Conservation (phyloP, 176 grass and related monocot genomes). For the Puccinellia tenuiflora region DNA sequence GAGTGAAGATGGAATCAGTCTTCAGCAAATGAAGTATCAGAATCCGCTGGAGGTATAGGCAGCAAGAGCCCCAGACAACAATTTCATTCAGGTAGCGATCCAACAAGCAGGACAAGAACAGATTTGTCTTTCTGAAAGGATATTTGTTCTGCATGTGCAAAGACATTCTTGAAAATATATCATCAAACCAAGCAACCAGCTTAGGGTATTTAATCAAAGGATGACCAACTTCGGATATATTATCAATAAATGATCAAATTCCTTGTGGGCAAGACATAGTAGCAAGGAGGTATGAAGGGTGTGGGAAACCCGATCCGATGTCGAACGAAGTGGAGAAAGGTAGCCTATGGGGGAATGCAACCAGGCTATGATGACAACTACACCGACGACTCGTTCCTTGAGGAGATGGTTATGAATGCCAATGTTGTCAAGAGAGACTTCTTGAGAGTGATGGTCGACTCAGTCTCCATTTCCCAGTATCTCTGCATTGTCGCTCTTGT, state of each 20-base stretch:
- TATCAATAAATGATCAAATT: not conserved
- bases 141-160: not conserved
- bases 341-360: constrained; percentile 86
- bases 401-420: constrained; percentile 98
- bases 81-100: not conserved
- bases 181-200: not conserved
- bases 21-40: not conserved
- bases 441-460: constrained; percentile 64
- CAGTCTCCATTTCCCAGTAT: constrained; percentile 85
- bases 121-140: not conserved
- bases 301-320: constrained; percentile 19
- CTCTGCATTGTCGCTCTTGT: constrained; percentile 80
- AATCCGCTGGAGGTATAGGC: not conserved
- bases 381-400: constrained; percentile 70
- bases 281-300: constrained; percentile 33
- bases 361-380: constrained; percentile 73
- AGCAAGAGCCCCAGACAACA: not conserved
- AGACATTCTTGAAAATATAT: not conserved
- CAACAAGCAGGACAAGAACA: not conserved
- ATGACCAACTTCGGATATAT: not conserved
- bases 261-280: not conserved
- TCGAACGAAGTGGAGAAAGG: constrained; percentile 73
- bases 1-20: not conserved
- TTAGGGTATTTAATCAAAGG: not conserved
- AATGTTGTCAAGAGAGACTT: constrained; percentile 92